Evolutionary conservation across 305 asterid species (phyloP).

Genomic region (Solanum hybrid): DNA sequence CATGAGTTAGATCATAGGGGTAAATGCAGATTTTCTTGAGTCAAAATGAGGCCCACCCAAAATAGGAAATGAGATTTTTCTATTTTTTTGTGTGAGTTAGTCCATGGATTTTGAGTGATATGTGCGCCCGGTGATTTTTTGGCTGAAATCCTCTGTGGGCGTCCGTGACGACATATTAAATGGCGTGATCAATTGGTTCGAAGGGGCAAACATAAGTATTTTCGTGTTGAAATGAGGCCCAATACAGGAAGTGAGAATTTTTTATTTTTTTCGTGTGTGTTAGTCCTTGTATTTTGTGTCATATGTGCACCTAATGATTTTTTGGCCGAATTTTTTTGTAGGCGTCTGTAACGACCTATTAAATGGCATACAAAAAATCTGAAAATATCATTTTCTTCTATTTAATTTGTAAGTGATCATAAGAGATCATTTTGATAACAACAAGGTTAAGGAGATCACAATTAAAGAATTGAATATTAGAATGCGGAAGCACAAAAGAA

Average conservation of each 20-base stretch:
- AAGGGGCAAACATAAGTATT: no score
- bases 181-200: background rate
- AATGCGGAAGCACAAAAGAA: no score
- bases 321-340: background rate
- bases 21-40: no score
- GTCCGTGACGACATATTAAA: background rate
- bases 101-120: background rate
- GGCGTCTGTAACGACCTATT: background rate
- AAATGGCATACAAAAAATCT: background rate
- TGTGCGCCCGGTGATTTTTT: background rate
- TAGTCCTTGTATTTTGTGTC: background rate
- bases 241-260: background rate
- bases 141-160: background rate
- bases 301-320: background rate
- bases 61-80: background rate
- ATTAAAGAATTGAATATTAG: no score
- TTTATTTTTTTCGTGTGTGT: background rate
- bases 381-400: background rate
- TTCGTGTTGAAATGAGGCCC: background rate
- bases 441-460: no score
- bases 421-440: no score
- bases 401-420: background rate
- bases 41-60: background rate
- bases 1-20: background rate
- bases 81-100: background rate